Evolutionary conservation across 106 monocot species (phyloP), one percentile per base, ranked within the genome.

Genomic region (Apostasia shenzhenica): DNA sequence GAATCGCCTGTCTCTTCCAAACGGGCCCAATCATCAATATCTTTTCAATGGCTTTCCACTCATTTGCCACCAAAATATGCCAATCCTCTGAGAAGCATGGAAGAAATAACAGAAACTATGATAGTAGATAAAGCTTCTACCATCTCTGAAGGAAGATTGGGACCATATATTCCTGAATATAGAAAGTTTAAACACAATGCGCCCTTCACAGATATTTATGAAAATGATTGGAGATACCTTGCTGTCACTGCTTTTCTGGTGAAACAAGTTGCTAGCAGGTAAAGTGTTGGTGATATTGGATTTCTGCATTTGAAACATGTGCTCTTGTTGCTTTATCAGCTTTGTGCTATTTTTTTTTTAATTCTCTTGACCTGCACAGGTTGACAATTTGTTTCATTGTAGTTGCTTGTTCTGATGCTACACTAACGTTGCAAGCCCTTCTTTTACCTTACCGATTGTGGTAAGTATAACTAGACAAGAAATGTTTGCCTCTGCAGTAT

Each of bases 171-270:
- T 72, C 37, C 14, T 61, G 70, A 67, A 57, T 10, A 4, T 7
- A 55, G 38, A 14, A 61, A 65, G 53, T n/a, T 26, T 43, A 73
- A 77, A 45, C 54, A 48, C 11, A 69, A 66, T 44, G 11, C 14
- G 55, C 12, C 9, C 14, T 40, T 70, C 11, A 8, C 70, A 53
- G 76, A 79, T 86, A 76, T 78, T 61, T 66, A 71, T 67, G 92
- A 88, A 67, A 92, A 97, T 87, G 97, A 92, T 57, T 97, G 97
- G 97, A 80, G 97, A 81, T 97, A 97, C 68, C 74, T 97, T 71
- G 86, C 92, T 63, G 97, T 97, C 66, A 89, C 97, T 70, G 89
- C 81, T 58, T 97, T 97, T 87, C 76, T 89, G 72, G 69, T 97
- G 57, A 85, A 82, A 69, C 77, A 75, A 71, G 59, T 61, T 59